Evolutionary conservation across 192 early-diverging fungal genomes (phyloP).

Genomic region (Coemansia sp.): DNA sequence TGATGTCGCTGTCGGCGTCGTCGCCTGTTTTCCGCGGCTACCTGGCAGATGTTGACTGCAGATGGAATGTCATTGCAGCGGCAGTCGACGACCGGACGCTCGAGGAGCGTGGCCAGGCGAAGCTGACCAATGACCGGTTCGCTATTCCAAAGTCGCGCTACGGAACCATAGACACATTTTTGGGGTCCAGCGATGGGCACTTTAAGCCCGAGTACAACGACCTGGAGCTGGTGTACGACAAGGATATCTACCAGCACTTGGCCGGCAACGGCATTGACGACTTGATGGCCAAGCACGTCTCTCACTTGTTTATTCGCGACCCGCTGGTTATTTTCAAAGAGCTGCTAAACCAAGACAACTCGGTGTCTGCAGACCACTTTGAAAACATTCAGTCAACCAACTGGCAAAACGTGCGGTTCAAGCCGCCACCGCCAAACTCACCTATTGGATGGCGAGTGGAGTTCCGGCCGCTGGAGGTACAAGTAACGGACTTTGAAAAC

Average conservation of each 20-base stretch:
- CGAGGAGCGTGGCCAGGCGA: constrained; percentile 85
- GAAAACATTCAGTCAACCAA: constrained; percentile 99
- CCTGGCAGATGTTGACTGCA: constrained; percentile 92
- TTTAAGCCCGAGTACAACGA: constrained; percentile 95
- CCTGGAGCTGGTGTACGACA: constrained; percentile 79
- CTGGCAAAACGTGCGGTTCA: constrained; percentile 99
- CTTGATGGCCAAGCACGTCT: constrained; percentile 86
- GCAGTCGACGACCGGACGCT: constrained; percentile 92
- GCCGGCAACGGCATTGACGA: constrained; percentile 83
- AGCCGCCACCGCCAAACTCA: constrained; percentile 90
- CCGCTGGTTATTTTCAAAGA: constrained; percentile 95
- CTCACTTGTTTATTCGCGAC: constrained; percentile 98
- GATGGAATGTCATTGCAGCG: constrained; percentile 96
- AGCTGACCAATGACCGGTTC: constrained; percentile 73
- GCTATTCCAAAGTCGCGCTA: constrained; percentile 96
- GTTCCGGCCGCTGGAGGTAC: constrained; percentile 96
- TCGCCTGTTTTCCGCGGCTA: constrained; percentile 95
- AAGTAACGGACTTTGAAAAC: constrained; percentile 96
- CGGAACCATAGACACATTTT: constrained; percentile 90
- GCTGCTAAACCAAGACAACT: constrained; percentile 84
- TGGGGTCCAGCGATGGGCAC: constrained; percentile 68
- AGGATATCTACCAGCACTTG: constrained; percentile 76
- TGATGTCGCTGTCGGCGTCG: constrained; percentile 92
- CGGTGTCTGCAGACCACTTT: constrained; percentile 91
- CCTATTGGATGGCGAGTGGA: constrained; percentile 98